Base-by-base conservation (phyloP, 2,329 filamentous ascomycete genomes). In the Claviceps arundinis region DNA sequence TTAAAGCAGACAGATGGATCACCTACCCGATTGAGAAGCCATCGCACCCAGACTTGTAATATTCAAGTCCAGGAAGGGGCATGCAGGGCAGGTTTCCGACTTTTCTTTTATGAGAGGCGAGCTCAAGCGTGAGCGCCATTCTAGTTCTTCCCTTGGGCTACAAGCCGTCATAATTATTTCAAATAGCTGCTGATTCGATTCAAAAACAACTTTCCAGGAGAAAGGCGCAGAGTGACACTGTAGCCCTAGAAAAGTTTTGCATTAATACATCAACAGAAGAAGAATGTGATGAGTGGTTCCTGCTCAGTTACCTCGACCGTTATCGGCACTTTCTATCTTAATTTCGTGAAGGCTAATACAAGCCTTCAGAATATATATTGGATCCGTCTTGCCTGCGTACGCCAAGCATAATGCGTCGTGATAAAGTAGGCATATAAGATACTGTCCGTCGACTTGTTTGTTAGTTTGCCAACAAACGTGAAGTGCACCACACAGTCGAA, bases 191-290 rank as follows among this genome's bases (percentile, higher is more conserved):
- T 85, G 79, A 52, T 85, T 76, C 57, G 80, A 80, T 63, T 93
- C 84, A 61, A 97, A 96, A 2, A 88, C 75, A 11, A 96, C 62
- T 64, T 97, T 98, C 91, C 90, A 97, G 1, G 89, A 93, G 65
- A 87, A 87, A 0, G 87, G 82, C 1, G 87, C 87, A 3, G 86
- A 87, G 56, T 93, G 84, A 61, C 89, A 96, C 72, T 91, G 89
- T 7, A 97, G 65, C 0, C 89, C 89, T 95, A 24, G 3, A 4
- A 13, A 11, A 14, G n/a, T n/a, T 14, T 0, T 34, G 3, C 8
- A 14, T 52, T 13, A 52, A 37, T 16, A 40, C 11, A 5, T 37
- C 8, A 34, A 41, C 7, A 26, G 8, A 11, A 38, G 22, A 3
- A 34, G n/a, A 1, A 24, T 5, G 30, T 5, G n/a, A 24, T 51